Base-by-base conservation (phyloP, 805 yeast genomes). In the Zygosaccharomyces lentus region DNA sequence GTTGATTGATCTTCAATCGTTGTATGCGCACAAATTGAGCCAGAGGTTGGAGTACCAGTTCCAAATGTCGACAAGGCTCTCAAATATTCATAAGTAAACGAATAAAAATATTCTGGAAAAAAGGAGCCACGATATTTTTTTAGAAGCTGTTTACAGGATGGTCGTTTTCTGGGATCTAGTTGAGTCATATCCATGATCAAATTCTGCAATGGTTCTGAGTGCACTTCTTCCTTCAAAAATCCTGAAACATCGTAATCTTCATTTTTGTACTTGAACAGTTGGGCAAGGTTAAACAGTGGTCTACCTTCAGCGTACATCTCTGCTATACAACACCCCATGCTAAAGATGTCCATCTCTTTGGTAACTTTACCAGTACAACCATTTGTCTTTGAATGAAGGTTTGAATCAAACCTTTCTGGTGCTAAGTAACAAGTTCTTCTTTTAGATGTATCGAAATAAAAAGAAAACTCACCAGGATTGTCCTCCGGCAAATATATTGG, bases 361-460 rank as follows among this genome's bases (percentile, higher is more conserved):
- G 81, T 75, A 24, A 86, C 61, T 10, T 53, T 55, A 2, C 64
- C 72, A 3, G 44, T 42, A 15, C 40, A 19, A 56, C 50, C 42
- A 51, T 58, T 37, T 51, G 62, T 17, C 19, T 46, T 45, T 16
- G 53, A 51, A 29, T 47, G 47, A 25, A 59, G 55, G 25, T 47
- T 50, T 6, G 57, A 55, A 50, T 58, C 64, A 57, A 93, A 91
- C 53, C 99, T 70, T 62, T 93, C 99, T 0, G 99, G 99, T 0
- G 99, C 98, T 35, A 93, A 65, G 64, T 91, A 91, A 65, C 99
- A 93, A 2, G 80, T 77, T 56, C 96, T 74, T 52, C 97, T 73
- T 60, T 80, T 87, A 2, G 95, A 85, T 2, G 91, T 87, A 66
- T 93, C 98, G 61, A 90, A 93, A 65, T 83, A 93, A 59, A 91